phyloP scores from a whole-genome alignment of 768 basidiomycete genomes.

The Rubroboletus pulcherrimus region DNA sequence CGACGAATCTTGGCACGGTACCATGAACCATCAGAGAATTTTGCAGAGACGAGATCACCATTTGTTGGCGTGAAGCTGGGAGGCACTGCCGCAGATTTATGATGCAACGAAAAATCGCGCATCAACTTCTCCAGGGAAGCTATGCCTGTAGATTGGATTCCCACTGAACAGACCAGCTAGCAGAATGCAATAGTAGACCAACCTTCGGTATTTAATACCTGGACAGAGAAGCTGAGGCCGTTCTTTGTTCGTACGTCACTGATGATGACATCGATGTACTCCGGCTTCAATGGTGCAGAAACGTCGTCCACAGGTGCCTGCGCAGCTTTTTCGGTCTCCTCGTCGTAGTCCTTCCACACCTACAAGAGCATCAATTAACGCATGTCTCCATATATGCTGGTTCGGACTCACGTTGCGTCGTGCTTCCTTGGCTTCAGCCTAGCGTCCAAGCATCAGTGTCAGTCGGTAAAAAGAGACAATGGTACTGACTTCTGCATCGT shows the following conservation, averaged over 20 bases:
- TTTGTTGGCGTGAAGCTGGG: constrained; percentile 74
- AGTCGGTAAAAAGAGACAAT: constrained; percentile 1
- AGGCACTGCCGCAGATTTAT: constrained; percentile 60
- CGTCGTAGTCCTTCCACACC: constrained; percentile 88
- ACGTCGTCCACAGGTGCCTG: constrained; percentile 46
- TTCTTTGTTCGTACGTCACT: constrained; percentile 76
- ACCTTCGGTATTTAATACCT: constrained; percentile 91
- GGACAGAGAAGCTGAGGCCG: constrained; percentile 86
- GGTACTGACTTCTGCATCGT: constrained; percentile 70
- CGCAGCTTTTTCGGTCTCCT: constrained; percentile 56
- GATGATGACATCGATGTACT: constrained; percentile 91
- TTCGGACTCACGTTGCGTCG: constrained; percentile 65
- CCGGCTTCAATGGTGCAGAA: constrained; percentile 60
- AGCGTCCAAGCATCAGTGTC: constrained; percentile 5
- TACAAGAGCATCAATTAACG: constrained; percentile 27
- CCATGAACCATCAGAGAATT: constrained; percentile 93
- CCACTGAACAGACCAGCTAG: neutral
- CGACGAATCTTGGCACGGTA: constrained; percentile 92
- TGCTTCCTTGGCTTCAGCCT: constrained; percentile 80
- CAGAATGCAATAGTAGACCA: constrained; percentile 10
- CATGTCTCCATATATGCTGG: neutral
- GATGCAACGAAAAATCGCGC: constrained; percentile 87
- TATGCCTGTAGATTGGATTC: constrained; percentile 54
- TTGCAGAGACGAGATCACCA: constrained; percentile 91
- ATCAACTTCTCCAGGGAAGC: constrained; percentile 90